phyloP scores from a whole-genome alignment of 306 rosid genomes.

The Dicorynia guianensis region DNA sequence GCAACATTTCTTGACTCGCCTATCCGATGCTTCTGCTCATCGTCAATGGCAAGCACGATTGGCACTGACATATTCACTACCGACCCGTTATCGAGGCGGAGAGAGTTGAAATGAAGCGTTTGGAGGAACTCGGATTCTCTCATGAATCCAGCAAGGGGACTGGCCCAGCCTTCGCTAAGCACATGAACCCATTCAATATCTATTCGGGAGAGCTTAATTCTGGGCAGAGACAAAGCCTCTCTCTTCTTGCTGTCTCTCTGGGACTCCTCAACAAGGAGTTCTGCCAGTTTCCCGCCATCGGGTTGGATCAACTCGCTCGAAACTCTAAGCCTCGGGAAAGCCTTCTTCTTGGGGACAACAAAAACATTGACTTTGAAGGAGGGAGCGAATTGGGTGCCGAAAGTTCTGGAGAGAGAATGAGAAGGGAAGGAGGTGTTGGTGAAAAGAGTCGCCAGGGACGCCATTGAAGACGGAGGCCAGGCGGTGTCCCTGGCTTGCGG shows the following conservation, averaged over 20 bases:
- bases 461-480: constrained; percentile 62
- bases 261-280: constrained; percentile 72
- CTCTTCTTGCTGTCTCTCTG: constrained; percentile 57
- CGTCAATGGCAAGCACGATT: constrained; percentile 88
- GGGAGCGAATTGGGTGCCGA: constrained; percentile 58
- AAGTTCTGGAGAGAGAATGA: constrained; percentile 47
- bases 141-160: constrained; percentile 92
- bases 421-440: constrained; percentile 54
- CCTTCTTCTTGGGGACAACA: constrained; percentile 2
- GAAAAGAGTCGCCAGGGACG: constrained; percentile 83
- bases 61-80: constrained; percentile 94
- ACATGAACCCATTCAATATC: constrained; percentile 92
- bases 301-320: constrained; percentile 86
- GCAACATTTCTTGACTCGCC: constrained; percentile 78
- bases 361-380: constrained; percentile 41
- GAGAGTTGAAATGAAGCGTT: constrained; percentile 98
- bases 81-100: constrained; percentile 83
- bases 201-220: constrained; percentile 69
- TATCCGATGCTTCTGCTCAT: constrained; percentile 72
- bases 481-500: not conserved
- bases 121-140: constrained; percentile 99
- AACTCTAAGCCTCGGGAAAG: constrained; percentile 54
- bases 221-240: constrained; percentile 73
- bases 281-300: constrained; percentile 87
- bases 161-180: constrained; percentile 98